Evolutionary conservation across 768 basidiomycete species (phyloP).

Genomic region (Auricularia auricula-judae): DNA sequence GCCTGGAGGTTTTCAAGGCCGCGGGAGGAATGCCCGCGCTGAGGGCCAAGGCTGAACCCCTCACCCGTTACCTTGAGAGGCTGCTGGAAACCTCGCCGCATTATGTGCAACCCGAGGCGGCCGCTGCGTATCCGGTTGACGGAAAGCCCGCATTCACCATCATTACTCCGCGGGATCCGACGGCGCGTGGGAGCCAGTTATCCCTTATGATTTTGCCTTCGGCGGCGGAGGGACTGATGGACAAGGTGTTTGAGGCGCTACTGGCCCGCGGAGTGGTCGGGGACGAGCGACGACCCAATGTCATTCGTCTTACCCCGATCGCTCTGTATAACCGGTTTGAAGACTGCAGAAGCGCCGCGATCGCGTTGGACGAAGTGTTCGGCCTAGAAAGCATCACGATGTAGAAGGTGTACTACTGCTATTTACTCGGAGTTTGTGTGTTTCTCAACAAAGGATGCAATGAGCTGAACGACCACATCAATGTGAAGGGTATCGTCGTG

Average conservation of each 20-base stretch:
- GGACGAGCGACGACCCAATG: slow-evolving; percentile 85
- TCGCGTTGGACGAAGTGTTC: slow-evolving; percentile 42
- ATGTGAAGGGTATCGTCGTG: slow-evolving; percentile 44
- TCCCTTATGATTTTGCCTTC: slow-evolving; percentile 70
- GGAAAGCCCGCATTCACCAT: slow-evolving; percentile 65
- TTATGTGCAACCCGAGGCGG: slow-evolving; percentile 38
- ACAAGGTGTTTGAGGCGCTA: slow-evolving; percentile 49
- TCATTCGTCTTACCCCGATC: slow-evolving; percentile 79
- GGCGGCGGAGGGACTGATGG: slow-evolving; percentile 52
- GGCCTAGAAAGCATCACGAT: neutral
- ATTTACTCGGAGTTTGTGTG: slow-evolving; percentile 1
- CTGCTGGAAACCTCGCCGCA: slow-evolving; percentile 51
- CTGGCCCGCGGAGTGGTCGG: slow-evolving; percentile 70
- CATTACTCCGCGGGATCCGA: slow-evolving; percentile 66
- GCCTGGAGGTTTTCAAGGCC: slow-evolving; percentile 68
- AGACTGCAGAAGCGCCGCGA: slow-evolving; percentile 66
- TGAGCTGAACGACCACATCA: slow-evolving; percentile 33
- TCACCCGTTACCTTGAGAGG: slow-evolving; percentile 64
- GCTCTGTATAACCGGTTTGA: slow-evolving; percentile 77
- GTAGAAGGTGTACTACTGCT: neutral
- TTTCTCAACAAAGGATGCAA: slow-evolving; percentile 29
- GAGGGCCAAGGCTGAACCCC: slow-evolving; percentile 52
- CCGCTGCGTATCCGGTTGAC: slow-evolving; percentile 17
- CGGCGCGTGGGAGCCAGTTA: slow-evolving; percentile 73
- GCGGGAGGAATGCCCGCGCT: slow-evolving; percentile 65